phyloP scores from a whole-genome alignment of 2,329 filamentous ascomycete genomes.

The Pseudogymnoascus sp. region DNA sequence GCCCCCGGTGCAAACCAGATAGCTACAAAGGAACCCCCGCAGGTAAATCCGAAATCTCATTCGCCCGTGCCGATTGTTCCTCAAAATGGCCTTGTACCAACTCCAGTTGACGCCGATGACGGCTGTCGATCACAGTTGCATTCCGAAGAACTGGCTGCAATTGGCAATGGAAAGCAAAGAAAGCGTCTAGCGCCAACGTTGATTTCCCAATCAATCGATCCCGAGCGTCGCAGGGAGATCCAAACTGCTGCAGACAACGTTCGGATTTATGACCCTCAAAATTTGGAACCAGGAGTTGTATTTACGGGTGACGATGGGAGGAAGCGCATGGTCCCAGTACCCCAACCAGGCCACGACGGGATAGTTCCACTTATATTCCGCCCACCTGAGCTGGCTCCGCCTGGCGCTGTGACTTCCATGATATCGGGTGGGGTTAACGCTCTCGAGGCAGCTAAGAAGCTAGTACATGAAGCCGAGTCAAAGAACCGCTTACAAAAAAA shows the following conservation, averaged over 20 bases:
- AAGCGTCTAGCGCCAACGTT: conserved; percentile 30
- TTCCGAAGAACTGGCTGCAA: neutral
- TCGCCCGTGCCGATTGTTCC: neutral
- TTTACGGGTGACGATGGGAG: conserved; percentile 21
- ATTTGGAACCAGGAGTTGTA: conserved; percentile 18
- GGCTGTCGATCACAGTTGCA: neutral
- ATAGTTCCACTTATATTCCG: conserved; percentile 4
- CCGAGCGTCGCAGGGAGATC: conserved; percentile 21
- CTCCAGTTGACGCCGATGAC: neutral
- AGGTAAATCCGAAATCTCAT: neutral
- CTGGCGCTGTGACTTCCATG: neutral
- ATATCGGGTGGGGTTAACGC: neutral
- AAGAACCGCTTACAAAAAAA: conserved; percentile 3
- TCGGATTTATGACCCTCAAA: conserved; percentile 15
- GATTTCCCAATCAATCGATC: conserved; percentile 23
- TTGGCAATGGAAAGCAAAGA: conserved; percentile 25
- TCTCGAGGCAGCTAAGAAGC: neutral
- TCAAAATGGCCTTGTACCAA: neutral
- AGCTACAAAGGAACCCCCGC: neutral
- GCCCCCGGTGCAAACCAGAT: neutral
- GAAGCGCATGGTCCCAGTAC: conserved; percentile 19
- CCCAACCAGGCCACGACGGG: neutral
- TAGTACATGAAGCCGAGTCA: conserved; percentile 7
- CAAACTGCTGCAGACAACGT: conserved; percentile 24
- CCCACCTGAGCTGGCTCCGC: neutral